A percentile compares a stretch with the other conserved stretches of the same genome.
Conservation (phyloP, 495 filamentous ascomycete genomes). For the Darksidea phi region DNA sequence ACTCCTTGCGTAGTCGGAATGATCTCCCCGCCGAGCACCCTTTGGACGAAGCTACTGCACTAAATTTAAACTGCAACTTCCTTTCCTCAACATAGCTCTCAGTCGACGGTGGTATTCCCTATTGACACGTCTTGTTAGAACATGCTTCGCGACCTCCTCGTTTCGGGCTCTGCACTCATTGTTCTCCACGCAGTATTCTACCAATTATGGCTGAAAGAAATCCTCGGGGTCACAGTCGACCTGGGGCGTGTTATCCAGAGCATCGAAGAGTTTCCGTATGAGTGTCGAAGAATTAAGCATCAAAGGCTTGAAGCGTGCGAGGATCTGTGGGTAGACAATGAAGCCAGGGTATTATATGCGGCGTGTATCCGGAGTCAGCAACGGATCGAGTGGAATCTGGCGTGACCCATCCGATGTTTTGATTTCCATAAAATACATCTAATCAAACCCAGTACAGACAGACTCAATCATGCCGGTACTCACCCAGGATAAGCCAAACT, state of each 20-base stretch:
- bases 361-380: slow-evolving; percentile 6
- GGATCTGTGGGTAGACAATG: slow-evolving; percentile 18
- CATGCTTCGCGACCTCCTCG: not conserved
- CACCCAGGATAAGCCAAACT: slow-evolving; percentile 11
- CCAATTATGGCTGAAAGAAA: slow-evolving; percentile 7
- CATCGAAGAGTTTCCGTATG: slow-evolving; percentile 20
- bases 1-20: too few relatives aligned
- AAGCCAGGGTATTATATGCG: slow-evolving; percentile 9
- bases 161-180: not conserved
- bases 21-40: too few relatives aligned
- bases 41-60: too few relatives aligned
- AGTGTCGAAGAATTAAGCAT: slow-evolving; percentile 9
- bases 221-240: slow-evolving; percentile 7
- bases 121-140: not conserved
- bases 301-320: slow-evolving; percentile 16
- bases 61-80: too few relatives aligned
- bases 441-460: slow-evolving; percentile 1
- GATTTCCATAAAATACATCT: not conserved
- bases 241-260: slow-evolving; percentile 10
- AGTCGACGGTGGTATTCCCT: not conserved
- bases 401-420: not conserved
- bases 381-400: slow-evolving; percentile 5
- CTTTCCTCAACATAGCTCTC: too few relatives aligned
- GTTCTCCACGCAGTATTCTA: slow-evolving; percentile 4
- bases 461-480: slow-evolving; percentile 3